Evolutionary conservation across 306 rosid genomes (phyloP).

Genomic region (Sechiopsis laciniata): DNA sequence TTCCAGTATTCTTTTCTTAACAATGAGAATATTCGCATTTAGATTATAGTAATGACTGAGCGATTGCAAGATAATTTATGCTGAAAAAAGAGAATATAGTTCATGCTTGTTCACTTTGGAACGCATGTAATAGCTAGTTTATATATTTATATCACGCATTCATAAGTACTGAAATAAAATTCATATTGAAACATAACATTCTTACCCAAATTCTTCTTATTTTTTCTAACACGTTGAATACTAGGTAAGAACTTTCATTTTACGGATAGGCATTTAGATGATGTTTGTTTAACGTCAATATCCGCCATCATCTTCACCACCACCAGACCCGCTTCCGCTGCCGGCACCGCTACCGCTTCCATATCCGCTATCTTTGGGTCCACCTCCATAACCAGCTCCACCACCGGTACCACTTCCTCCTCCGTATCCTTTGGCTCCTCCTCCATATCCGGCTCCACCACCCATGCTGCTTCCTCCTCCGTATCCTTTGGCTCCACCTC

Average conservation of each 20-base stretch:
- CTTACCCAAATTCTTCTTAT: not conserved
- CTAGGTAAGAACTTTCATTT: not conserved
- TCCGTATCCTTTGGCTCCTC: no score
- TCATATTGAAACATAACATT: not conserved
- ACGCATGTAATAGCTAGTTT: not conserved
- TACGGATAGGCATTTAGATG: not conserved
- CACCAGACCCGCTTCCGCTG: slow-evolving; percentile 23
- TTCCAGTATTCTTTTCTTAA: no score
- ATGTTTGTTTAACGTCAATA: slow-evolving; percentile 6
- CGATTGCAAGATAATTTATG: no score
- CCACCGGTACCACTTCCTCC: no score
- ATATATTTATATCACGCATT: no score
- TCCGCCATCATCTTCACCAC: slow-evolving; percentile 24
- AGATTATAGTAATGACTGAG: no score
- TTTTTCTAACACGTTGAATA: not conserved
- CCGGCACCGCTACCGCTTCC: slow-evolving; percentile 30
- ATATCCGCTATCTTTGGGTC: slow-evolving; percentile 36
- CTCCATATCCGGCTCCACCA: no score
- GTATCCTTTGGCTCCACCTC: slow-evolving; percentile 13
- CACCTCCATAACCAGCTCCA: no score
- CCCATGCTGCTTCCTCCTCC: no score
- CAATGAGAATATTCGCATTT: no score
- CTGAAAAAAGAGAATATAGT: no score
- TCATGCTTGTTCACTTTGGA: not conserved
- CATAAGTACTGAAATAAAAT: not conserved